Evolutionary conservation across 1,284 basidiomycete genomes (phyloP).

Genomic region (Fomitopsis palustris): DNA sequence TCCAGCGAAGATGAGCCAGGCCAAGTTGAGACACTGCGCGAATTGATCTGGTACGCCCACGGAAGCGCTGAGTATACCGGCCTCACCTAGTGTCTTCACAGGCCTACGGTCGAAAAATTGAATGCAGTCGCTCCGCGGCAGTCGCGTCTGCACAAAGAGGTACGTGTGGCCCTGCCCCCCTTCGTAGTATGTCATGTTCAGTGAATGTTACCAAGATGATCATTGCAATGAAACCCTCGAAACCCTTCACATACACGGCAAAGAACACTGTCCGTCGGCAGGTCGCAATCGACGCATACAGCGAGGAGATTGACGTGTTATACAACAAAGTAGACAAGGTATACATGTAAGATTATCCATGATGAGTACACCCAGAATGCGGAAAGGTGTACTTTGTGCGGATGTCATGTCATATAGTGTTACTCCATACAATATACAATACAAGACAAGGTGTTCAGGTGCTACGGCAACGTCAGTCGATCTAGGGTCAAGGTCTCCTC

Average conservation of each 20-base stretch:
- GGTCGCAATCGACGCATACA: slow-evolving; percentile 23
- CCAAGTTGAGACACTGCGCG: slow-evolving; percentile 27
- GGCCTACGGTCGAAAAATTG: slow-evolving; percentile 31
- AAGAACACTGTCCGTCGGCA: slow-evolving; percentile 26
- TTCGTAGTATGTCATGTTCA: background rate
- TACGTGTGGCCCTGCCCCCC: slow-evolving; percentile 2
- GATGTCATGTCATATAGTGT: too few relatives aligned
- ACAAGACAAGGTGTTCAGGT: too few relatives aligned
- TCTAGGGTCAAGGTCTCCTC: too few relatives aligned
- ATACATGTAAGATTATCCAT: too few relatives aligned
- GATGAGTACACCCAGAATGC: too few relatives aligned
- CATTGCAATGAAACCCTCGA: slow-evolving; percentile 22
- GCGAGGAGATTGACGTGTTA: slow-evolving; percentile 25
- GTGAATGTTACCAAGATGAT: slow-evolving; percentile 23
- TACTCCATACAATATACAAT: too few relatives aligned
- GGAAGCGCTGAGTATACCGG: background rate
- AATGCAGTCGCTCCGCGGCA: slow-evolving; percentile 32
- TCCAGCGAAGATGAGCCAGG: slow-evolving; percentile 22
- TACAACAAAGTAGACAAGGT: slow-evolving; percentile 22
- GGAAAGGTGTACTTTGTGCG: too few relatives aligned
- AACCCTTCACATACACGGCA: slow-evolving; percentile 28
- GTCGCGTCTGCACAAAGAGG: slow-evolving; percentile 35
- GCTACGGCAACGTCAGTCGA: too few relatives aligned
- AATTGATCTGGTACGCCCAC: slow-evolving; percentile 26
- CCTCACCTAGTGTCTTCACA: slow-evolving; percentile 2